Percentiles rank a stretch among this genome's conserved stretches.
Evolutionary conservation across 495 filamentous ascomycete genomes (phyloP).

Genomic region (Aspergillus nidulans): DNA sequence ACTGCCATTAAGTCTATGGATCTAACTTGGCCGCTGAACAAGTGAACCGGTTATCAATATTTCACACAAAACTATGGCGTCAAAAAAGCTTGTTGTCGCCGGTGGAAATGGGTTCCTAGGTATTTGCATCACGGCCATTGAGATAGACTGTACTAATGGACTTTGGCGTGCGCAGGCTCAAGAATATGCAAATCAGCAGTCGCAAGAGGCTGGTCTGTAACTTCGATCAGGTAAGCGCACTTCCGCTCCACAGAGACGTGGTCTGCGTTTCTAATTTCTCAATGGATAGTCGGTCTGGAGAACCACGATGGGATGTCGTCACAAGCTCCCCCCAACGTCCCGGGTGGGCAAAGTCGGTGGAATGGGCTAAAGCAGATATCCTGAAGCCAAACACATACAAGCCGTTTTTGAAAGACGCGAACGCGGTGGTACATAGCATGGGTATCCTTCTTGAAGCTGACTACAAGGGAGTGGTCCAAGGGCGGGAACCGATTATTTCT

Average conservation of each 20-base stretch:
- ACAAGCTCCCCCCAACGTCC: conserved; percentile 70
- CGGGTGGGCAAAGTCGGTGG: conserved; percentile 72
- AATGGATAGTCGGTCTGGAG: conserved; percentile 70
- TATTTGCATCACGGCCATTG: background rate
- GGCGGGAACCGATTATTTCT: conserved; percentile 67
- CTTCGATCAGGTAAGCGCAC: conserved; percentile 69
- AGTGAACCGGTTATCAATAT: background rate
- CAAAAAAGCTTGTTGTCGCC: conserved; percentile 78
- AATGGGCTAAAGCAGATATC: conserved; percentile 85
- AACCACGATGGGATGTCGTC: conserved; percentile 75
- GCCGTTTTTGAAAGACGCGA: conserved; percentile 63
- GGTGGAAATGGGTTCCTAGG: conserved; percentile 94
- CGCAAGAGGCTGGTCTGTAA: conserved; percentile 79
- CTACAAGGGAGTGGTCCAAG: conserved; percentile 88
- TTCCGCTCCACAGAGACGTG: background rate
- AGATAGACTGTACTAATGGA: background rate
- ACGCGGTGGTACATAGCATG: conserved; percentile 86
- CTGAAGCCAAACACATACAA: conserved; percentile 75
- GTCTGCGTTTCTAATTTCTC: conserved; percentile 1
- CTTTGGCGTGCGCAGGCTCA: conserved; percentile 49
- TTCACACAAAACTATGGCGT: conserved; percentile 28
- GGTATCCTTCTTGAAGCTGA: conserved; percentile 97
- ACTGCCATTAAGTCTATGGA: background rate
- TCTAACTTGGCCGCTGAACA: background rate
- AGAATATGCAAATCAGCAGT: conserved; percentile 88